Evolutionary conservation across 345 rosid genomes (phyloP).

Genomic region (Eucalyptus shirleyi): DNA sequence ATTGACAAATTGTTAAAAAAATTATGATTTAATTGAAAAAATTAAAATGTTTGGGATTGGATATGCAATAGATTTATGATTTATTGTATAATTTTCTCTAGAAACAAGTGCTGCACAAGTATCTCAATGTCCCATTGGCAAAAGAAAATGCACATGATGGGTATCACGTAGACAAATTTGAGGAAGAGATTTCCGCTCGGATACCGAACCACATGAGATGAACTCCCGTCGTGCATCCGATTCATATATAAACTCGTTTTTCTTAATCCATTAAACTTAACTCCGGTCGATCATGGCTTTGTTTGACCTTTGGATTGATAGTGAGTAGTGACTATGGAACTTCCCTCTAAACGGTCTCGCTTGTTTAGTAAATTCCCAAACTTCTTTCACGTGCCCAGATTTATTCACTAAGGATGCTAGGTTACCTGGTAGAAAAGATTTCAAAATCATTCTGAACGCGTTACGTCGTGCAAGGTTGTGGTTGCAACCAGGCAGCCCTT

Average conservation of each 20-base stretch:
- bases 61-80: no score
- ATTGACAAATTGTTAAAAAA: no score
- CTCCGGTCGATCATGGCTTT: background rate
- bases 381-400: background rate
- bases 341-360: background rate
- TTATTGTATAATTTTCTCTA: no score
- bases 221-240: background rate
- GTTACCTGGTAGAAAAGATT: background rate
- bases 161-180: background rate
- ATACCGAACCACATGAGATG: background rate
- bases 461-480: background rate
- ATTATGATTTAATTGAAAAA: accelerated
- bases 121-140: background rate
- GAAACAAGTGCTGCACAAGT: background rate
- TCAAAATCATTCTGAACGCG: background rate
- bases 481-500: background rate
- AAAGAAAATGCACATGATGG: background rate
- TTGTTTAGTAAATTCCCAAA: background rate
- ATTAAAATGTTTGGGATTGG: no score
- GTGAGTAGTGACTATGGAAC: background rate
- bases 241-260: background rate
- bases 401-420: background rate
- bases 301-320: background rate
- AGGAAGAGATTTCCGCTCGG: background rate
- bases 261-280: background rate